Conservation (phyloP, 345 rosid species). For the Gossypium herbaceum region DNA sequence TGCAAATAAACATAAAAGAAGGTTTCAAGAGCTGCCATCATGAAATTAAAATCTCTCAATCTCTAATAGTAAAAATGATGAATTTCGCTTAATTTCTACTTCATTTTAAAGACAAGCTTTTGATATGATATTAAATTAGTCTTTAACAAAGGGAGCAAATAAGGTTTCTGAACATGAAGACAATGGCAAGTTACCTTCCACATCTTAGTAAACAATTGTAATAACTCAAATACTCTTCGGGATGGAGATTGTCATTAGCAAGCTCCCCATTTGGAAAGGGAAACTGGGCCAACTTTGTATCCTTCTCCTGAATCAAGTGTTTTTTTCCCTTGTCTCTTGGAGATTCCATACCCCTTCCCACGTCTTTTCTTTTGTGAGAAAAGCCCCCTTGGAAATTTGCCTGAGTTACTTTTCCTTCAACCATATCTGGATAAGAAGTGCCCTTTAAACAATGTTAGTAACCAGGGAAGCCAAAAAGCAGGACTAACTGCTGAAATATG, state of each 20-base stretch:
- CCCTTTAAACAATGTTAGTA: conserved; percentile 23
- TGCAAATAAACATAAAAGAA: conserved; percentile 1
- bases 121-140: neutral
- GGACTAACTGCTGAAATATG: conserved; percentile 1
- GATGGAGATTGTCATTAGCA: conserved; percentile 31
- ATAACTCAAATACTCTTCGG: conserved; percentile 29
- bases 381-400: conserved; percentile 31
- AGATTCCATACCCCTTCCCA: conserved; percentile 29
- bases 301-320: conserved; percentile 30
- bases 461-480: conserved; percentile 4
- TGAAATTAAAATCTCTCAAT: conserved; percentile 6
- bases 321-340: conserved; percentile 32
- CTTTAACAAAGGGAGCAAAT: neutral
- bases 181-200: conserved; percentile 59
- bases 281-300: conserved; percentile 30
- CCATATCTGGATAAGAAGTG: conserved; percentile 34
- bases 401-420: conserved; percentile 31
- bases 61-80: neutral
- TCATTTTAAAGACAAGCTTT: neutral
- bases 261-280: conserved; percentile 31
- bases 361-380: conserved; percentile 32
- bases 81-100: neutral
- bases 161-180: conserved; percentile 7
- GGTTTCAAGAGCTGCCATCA: neutral
- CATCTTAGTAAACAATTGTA: conserved; percentile 57